Conservation (phyloP, 768 basidiomycete species). For the Fomitopsis pulvina region DNA sequence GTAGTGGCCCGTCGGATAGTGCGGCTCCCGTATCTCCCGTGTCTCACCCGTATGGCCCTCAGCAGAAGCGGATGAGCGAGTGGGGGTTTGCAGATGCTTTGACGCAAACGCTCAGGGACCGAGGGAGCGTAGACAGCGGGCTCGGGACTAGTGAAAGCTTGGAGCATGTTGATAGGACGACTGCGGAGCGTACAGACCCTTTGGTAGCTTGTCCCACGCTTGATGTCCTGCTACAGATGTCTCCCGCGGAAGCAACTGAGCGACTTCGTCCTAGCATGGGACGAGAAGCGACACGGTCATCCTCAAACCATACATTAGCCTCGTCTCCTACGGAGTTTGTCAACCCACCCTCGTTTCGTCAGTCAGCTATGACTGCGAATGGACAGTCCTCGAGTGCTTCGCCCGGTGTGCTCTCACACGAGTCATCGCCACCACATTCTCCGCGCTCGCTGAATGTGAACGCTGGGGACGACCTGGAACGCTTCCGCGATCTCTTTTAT, state of each 20-base stretch:
- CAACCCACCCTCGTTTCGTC: slow-evolving; percentile 21
- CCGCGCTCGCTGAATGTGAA: slow-evolving; percentile 53
- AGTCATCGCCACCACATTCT: slow-evolving; percentile 33
- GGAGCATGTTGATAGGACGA: background rate
- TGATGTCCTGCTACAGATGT: background rate
- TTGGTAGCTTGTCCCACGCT: background rate
- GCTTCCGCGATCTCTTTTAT: slow-evolving; percentile 72
- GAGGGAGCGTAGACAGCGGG: slow-evolving; percentile 35
- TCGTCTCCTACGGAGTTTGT: slow-evolving; percentile 21
- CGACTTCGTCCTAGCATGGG: slow-evolving; percentile 9
- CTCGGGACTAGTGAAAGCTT: slow-evolving; percentile 37
- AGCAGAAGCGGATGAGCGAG: slow-evolving; percentile 34
- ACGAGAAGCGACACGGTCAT: slow-evolving; percentile 7
- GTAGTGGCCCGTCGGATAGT: too few relatives aligned
- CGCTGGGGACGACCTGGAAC: slow-evolving; percentile 57
- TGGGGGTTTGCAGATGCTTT: slow-evolving; percentile 63
- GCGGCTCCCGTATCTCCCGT: too few relatives aligned
- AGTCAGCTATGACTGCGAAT: slow-evolving; percentile 8
- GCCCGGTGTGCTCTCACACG: slow-evolving; percentile 22
- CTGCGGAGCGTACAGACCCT: background rate
- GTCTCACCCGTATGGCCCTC: slow-evolving; percentile 18
- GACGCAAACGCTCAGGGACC: slow-evolving; percentile 34
- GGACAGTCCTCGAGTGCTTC: slow-evolving; percentile 19
- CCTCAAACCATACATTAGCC: slow-evolving; percentile 19
- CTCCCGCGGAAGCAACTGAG: background rate